Base-by-base conservation (phyloP, 148 eudicot genomes). In the Polygonum aviculare region DNA sequence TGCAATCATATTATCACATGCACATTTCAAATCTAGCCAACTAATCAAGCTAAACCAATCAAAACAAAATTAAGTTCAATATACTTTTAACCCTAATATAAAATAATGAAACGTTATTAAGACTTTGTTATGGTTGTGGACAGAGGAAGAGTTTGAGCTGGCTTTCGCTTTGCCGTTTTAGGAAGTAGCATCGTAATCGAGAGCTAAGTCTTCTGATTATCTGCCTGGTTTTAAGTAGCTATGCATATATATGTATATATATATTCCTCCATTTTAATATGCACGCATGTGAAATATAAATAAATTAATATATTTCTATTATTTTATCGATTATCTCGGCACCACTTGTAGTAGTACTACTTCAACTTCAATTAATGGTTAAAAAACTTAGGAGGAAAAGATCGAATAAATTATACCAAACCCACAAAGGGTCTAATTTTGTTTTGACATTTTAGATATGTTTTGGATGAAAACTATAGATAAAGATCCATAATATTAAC, bases 111-210 rank as follows among this genome's bases (percentile, higher is more conserved):
- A 39, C 41, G 4, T 39, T 39, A 4, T 39, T 4, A 39, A 39
- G 6, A 39, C 45, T 41, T 41, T 6, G 45, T 41, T 41, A 6
- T 51, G 15, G 55, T 51, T 51, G 54, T 50, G 54, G 16, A 16
- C 4, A 4, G 55, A 14, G 55, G 55, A 51, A 51, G 55, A 51
- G 57, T 51, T 51, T 51, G 57, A 9, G 19, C 16, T 3, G 15
- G 39, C 69, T 62, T 62, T 62, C 31, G 39, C 38, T 62, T 31
- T 62, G 69, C 69, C 16, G 69, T 62, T 62, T 62, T 62, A 62
- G 39, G 69, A 62, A 62, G 69, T 3, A 62, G 69, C 69, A 35
- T 38, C 16, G 3, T 26, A 33, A 57, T 57, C 63, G 63, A 57
- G 63, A 57, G 35, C 3, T 57, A 3, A 21, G 33, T 57, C 33